Evolutionary conservation across 768 basidiomycete genomes (phyloP).

Genomic region (Hygrophorus pudorinus): DNA sequence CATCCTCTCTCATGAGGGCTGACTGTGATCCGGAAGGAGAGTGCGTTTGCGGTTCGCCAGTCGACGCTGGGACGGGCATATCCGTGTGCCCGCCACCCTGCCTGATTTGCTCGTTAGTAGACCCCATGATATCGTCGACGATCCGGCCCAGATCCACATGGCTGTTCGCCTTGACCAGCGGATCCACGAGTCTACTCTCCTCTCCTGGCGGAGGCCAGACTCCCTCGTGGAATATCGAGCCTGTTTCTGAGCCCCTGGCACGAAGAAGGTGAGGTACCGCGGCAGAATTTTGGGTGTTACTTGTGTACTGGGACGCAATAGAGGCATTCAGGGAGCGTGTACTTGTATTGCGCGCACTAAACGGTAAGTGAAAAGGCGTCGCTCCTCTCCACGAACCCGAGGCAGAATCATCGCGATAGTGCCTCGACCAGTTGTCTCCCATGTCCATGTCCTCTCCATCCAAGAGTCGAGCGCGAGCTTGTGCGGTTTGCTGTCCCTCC

Average conservation of each 20-base stretch:
- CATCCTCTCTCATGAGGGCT: too few relatives aligned
- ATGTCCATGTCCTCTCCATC: conserved; percentile 8
- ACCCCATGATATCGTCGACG: conserved; percentile 41
- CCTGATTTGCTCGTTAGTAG: too few relatives aligned
- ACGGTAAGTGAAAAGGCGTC: background rate
- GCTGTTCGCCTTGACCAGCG: conserved; percentile 20
- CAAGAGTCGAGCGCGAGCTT: conserved; percentile 4
- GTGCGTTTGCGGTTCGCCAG: too few relatives aligned
- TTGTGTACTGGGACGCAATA: background rate
- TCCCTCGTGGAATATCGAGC: conserved; percentile 36
- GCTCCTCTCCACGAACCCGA: background rate
- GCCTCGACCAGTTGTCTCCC: background rate
- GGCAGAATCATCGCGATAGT: conserved; percentile 1
- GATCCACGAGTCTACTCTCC: conserved; percentile 26
- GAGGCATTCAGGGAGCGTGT: background rate
- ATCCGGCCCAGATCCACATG: conserved; percentile 29
- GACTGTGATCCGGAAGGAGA: too few relatives aligned
- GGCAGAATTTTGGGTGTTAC: background rate
- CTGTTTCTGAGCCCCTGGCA: conserved; percentile 30
- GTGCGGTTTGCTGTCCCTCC: background rate
- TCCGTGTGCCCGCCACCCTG: too few relatives aligned
- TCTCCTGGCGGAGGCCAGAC: conserved; percentile 33
- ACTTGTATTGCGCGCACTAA: background rate
- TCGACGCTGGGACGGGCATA: too few relatives aligned
- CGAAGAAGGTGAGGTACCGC: conserved; percentile 24